Percentiles rank a stretch among this genome's conserved stretches.
These are phyloP conservation scores for Cercospora nicotianae DNA, from an alignment of 2,329 filamentous ascomycete genomes.

Conservation along the genomic window DNA sequence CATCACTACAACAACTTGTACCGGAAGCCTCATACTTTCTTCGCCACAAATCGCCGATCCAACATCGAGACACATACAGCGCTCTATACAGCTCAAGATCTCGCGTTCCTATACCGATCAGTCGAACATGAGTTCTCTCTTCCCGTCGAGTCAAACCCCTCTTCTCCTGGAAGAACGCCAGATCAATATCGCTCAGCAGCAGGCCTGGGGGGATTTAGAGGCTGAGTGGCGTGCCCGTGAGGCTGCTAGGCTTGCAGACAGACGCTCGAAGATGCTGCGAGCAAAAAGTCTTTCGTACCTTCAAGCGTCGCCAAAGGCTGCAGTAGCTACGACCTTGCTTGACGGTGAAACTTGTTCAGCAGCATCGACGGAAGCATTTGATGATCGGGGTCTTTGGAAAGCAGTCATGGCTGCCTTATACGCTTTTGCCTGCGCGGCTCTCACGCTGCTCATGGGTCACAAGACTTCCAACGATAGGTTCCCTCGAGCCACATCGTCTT, in stretches of 20 bases:
- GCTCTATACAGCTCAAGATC: neutral
- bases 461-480: neutral
- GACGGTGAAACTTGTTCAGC: neutral
- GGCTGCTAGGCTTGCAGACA: neutral
- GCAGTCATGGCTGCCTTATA: neutral
- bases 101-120: neutral
- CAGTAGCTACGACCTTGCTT: neutral
- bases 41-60: neutral
- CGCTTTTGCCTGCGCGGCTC: neutral
- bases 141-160: neutral
- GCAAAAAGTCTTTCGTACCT: neutral
- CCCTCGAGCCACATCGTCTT: neutral
- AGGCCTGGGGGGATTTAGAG: neutral
- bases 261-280: neutral
- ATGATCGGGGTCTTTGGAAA: neutral
- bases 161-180: neutral
- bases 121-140: neutral
- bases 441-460: neutral
- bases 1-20: neutral
- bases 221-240: neutral
- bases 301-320: neutral
- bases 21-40: neutral
- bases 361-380: neutral
- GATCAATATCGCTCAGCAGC: neutral
- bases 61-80: neutral